These are phyloP conservation scores for Gryganskiella cystojenkinii DNA, from an alignment of 192 early-diverging fungal species.

Conservation along the genomic window DNA sequence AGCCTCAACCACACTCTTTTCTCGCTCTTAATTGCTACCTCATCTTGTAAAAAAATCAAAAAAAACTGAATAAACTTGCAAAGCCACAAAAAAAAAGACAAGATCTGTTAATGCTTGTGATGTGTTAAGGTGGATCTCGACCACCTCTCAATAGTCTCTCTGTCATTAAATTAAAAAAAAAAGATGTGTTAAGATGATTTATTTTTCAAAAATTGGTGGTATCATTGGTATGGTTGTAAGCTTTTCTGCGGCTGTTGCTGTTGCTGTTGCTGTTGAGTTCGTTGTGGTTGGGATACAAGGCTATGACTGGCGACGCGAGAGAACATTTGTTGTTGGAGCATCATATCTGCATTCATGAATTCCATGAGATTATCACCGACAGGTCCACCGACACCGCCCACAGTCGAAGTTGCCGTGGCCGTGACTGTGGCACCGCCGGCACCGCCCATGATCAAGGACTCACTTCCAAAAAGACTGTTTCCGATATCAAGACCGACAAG, in stretches of 20 bases:
- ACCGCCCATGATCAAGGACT: no score
- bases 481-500: not conserved
- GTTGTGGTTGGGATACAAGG: not conserved
- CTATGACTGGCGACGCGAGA: conserved; percentile 26
- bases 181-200: no score
- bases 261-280: conserved; percentile 7
- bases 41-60: not conserved
- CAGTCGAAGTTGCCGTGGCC: not conserved
- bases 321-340: conserved; percentile 18
- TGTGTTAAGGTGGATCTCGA: no score
- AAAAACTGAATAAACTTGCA: no score
- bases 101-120: no score
- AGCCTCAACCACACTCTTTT: no score
- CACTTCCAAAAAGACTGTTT: not conserved
- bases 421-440: not conserved
- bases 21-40: not conserved
- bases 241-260: not conserved
- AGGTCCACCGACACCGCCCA: not conserved
- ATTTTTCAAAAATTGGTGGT: no score
- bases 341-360: conserved; percentile 26
- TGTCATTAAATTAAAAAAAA: no score
- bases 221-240: not conserved
- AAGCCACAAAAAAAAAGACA: no score
- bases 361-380: conserved; percentile 11
- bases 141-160: no score